A percentile compares a stretch with the other conserved stretches of the same genome.
These are phyloP conservation scores for Azolla pinnata DNA, from an alignment of 75 land plant genomes.

Conservation along the genomic window DNA sequence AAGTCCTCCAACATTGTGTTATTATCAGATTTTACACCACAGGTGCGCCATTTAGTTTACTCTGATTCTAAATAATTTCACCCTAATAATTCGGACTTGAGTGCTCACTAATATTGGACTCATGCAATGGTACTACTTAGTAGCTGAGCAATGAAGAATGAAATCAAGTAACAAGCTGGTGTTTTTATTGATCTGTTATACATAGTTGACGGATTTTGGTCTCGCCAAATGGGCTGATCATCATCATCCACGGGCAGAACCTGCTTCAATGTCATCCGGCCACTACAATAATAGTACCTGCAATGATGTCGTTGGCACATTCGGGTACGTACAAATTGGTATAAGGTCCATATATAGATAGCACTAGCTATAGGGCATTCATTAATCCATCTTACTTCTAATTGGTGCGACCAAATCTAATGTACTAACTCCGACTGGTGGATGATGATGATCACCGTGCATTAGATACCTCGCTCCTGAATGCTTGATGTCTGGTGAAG, in stretches of 20 bases:
- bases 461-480: constrained; percentile 58
- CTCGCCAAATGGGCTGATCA: constrained; percentile 41
- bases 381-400: too few relatives aligned
- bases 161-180: not conserved
- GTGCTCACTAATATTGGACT: too few relatives aligned
- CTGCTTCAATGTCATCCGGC: constrained; percentile 15
- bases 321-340: constrained; percentile 40
- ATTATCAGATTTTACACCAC: constrained; percentile 39
- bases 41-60: too few relatives aligned
- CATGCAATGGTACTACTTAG: too few relatives aligned
- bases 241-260: too few relatives aligned
- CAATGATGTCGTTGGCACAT: constrained; percentile 55
- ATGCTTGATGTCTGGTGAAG: constrained; percentile 47
- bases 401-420: too few relatives aligned
- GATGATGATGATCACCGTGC: not conserved
- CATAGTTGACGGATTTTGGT: constrained; percentile 53
- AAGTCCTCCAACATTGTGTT: constrained; percentile 67
- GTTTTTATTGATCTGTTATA: not conserved
- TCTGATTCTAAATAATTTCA: too few relatives aligned
- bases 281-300: constrained; percentile 12
- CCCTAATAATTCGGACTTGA: too few relatives aligned
- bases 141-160: too few relatives aligned
- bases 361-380: too few relatives aligned
- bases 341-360: too few relatives aligned
- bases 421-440: too few relatives aligned